A percentile compares a stretch with the other conserved stretches of the same genome.
These are phyloP conservation scores for Candida maris DNA, from an alignment of 805 yeast species.

Conservation along the genomic window DNA sequence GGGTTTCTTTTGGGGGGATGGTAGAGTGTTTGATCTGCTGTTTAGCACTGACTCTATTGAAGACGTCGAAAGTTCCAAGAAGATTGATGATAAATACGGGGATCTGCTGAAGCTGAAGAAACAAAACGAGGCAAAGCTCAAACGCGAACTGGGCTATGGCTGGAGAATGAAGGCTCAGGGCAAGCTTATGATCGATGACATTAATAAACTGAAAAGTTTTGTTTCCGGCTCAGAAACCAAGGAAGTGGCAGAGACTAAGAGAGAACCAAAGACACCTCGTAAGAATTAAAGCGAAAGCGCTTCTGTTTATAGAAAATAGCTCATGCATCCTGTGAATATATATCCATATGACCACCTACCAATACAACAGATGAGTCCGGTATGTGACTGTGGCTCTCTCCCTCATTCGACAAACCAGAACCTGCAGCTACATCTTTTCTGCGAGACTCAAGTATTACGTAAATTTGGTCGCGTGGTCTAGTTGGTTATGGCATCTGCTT, in stretches of 20 bases:
- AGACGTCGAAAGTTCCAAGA: conserved; percentile 56
- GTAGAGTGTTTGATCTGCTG: conserved; percentile 75
- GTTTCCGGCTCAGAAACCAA: conserved; percentile 5
- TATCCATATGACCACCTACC: too few relatives aligned
- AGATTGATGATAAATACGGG: conserved; percentile 29
- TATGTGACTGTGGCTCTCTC: too few relatives aligned
- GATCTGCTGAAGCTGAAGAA: conserved; percentile 37
- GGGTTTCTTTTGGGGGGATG: conserved; percentile 93
- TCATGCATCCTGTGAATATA: too few relatives aligned
- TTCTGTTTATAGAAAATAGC: not conserved
- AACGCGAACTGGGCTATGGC: conserved; percentile 54
- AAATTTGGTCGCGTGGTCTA: conserved; percentile 97
- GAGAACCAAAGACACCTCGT: conserved; percentile 2
- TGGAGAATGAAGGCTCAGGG: conserved; percentile 54
- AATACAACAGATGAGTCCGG: too few relatives aligned
- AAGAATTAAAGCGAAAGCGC: not conserved
- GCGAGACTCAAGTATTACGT: too few relatives aligned
- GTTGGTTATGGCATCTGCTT: conserved; percentile 99
- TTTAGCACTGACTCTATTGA: conserved; percentile 78
- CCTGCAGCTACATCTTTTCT: too few relatives aligned
- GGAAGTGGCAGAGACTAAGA: not conserved
- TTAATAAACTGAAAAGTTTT: conserved; percentile 27
- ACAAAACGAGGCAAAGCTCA: conserved; percentile 46
- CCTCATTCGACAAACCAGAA: too few relatives aligned
- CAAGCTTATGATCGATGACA: conserved; percentile 41